A percentile compares a stretch with the other conserved stretches of the same genome.
These are phyloP conservation scores for Mrakia gelida DNA, from an alignment of 768 basidiomycete species.

Conservation along the genomic window DNA sequence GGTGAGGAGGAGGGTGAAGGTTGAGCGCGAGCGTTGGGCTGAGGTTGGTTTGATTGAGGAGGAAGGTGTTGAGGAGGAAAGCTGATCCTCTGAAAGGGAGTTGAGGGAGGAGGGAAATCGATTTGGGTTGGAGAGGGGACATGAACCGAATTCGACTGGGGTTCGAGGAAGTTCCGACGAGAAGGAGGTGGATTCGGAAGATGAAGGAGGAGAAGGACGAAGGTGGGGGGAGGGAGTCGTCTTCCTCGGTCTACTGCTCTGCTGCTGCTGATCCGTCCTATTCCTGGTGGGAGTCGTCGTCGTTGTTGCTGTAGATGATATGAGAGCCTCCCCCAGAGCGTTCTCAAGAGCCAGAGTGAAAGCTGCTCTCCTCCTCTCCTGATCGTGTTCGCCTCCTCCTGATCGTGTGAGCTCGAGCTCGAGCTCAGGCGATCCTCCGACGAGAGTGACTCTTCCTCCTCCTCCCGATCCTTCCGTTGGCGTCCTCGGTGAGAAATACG, in stretches of 20 bases:
- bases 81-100: not conserved
- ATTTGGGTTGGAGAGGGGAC: not conserved
- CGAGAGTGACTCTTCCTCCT: not conserved
- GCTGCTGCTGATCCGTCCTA: too few species aligned
- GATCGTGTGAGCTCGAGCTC: slow-evolving; percentile 1
- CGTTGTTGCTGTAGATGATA: not conserved
- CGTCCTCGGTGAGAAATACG: not conserved
- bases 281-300: not conserved
- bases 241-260: too few species aligned
- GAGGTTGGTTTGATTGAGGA: not conserved
- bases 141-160: not conserved
- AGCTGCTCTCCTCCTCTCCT: not conserved
- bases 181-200: not conserved
- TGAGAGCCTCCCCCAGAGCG: not conserved
- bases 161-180: not conserved
- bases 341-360: not conserved
- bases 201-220: not conserved
- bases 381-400: too few species aligned
- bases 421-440: not conserved
- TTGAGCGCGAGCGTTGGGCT: not conserved
- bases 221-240: too few species aligned
- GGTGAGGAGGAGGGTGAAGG: not conserved
- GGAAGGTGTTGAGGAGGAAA: not conserved
- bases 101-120: not conserved
- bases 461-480: not conserved